Conservation (phyloP, 2,329 filamentous ascomycete genomes). For the Tothia fuscella region DNA sequence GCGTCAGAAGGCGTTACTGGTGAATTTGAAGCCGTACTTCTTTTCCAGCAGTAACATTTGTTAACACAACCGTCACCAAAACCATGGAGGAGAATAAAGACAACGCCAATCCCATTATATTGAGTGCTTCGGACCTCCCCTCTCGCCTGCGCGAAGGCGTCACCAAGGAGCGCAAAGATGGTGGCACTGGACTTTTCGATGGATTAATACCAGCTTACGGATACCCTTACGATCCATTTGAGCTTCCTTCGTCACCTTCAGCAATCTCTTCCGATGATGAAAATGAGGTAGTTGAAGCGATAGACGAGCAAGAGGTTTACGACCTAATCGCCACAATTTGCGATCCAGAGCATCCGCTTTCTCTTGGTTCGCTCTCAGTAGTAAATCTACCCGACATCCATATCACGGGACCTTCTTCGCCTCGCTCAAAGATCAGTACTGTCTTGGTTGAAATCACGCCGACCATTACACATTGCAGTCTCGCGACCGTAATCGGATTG, state of each 20-base stretch:
- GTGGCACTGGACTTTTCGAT: conserved; percentile 42
- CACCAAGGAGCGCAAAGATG: conserved; percentile 32
- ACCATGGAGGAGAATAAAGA: conserved; percentile 33
- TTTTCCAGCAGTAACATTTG: too few relatives aligned
- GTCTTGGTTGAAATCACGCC: conserved; percentile 87
- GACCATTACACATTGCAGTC: conserved; percentile 91
- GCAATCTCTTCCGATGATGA: conserved; percentile 30
- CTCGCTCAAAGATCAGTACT: conserved; percentile 52
- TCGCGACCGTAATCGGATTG: conserved; percentile 91
- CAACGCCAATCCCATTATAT: conserved; percentile 88
- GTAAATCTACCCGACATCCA: conserved; percentile 92
- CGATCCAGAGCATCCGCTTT: conserved; percentile 92
- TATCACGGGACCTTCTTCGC: conserved; percentile 56
- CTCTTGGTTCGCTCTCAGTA: conserved; percentile 82
- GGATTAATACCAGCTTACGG: conserved; percentile 38
- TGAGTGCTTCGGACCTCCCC: conserved; percentile 78
- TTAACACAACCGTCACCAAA: background rate
- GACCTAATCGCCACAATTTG: conserved; percentile 92
- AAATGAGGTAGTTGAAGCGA: conserved; percentile 60
- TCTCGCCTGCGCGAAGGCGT: conserved; percentile 49
- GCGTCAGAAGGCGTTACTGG: background rate
- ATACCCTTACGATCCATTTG: conserved; percentile 38
- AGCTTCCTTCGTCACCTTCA: conserved; percentile 21
- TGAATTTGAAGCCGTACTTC: background rate
- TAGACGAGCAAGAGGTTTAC: conserved; percentile 96